Evolutionary conservation across 352 stramenopile species (phyloP), one percentile per base, ranked within the genome.

Genomic region (Blastocystis sp.): DNA sequence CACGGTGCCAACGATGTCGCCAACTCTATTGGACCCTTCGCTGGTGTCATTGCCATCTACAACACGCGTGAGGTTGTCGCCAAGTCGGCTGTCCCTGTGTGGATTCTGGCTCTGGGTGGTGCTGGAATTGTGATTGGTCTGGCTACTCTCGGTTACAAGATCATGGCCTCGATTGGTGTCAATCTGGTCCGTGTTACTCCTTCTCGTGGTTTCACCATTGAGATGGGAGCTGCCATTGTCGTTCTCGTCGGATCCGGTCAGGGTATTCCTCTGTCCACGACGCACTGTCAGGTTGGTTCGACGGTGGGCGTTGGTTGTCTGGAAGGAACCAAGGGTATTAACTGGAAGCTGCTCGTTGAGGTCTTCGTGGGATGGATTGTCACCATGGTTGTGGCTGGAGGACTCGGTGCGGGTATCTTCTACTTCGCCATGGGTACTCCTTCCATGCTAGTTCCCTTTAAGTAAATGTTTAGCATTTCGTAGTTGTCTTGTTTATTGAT

Each of bases 1-100:
- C 91, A 94, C 87, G 91, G 91, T 27, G 89, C 91, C 32, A 94
- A 93, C 85, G 91, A 94, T 84, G 90, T 92, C 0, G 90, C 91
- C 24, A 94, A 94, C 86, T 85, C 90, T 0, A 93, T 93, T 44
- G 91, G 87, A 2, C 90, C 92, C 0, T 86, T 94, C 27, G 87
- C 87, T 32, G 90, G 88, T 8, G 89, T 93, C 0, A 88, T 90
- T 71, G 87, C 89, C n/a, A 90, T 92, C 8, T 94, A 92, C 86
- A 57, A 56, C 4, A 86, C 38, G 27, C 69, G 87, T 14, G 53
- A 84, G 4, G 48, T 73, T 16, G 88, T 88, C 54, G 48, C 27
- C 18, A 78, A 84, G 34, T 61, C 67, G 16, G 77, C 84, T 18
- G 78, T 89, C 3, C 56, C 71, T 56, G 91, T 90, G 86, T 94